These are phyloP conservation scores for Candida albicans DNA, from an alignment of 1,139 yeast genomes.

Conservation along the genomic window DNA sequence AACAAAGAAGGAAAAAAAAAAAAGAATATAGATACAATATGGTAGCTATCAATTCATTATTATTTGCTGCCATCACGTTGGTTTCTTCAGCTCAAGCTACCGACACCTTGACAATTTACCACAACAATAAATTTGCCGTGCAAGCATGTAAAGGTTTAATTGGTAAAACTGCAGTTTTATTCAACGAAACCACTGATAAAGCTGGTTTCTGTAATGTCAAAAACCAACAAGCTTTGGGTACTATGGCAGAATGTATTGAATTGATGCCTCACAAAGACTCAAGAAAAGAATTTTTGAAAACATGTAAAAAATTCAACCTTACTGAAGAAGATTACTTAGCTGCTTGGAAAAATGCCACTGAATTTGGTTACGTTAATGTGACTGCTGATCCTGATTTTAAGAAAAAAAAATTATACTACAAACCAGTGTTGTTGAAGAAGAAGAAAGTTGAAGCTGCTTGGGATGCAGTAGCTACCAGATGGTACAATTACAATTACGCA, in stretches of 20 bases:
- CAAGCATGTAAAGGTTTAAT: constrained; percentile 31
- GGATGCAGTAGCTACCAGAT: constrained; percentile 40
- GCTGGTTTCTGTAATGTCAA: constrained; percentile 35
- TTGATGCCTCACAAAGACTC: constrained; percentile 26
- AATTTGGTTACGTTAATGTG: constrained; percentile 23
- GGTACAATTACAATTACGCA: constrained; percentile 44
- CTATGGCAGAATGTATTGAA: constrained; percentile 38
- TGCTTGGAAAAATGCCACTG: constrained; percentile 42
- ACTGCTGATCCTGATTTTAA: constrained; percentile 31
- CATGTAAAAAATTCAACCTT: constrained; percentile 26
- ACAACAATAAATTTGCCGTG: constrained; percentile 19
- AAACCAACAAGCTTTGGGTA: constrained; percentile 40
- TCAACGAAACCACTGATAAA: constrained; percentile 19
- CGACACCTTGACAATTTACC: constrained; percentile 14
- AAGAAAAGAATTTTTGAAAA: constrained; percentile 24
- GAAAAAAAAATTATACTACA: constrained; percentile 26
- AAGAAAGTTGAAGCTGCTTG: constrained; percentile 31
- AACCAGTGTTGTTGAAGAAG: constrained; percentile 28
- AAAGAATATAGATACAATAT: not conserved
- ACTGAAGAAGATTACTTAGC: constrained; percentile 28
- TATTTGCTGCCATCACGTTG: constrained; percentile 1
- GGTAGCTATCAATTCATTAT: not conserved
- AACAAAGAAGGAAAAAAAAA: no score
- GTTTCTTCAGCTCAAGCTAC: constrained; percentile 2
- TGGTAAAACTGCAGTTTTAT: constrained; percentile 24